Evolutionary conservation across 106 monocot genomes (phyloP).

Genomic region (Chionographis japonica): DNA sequence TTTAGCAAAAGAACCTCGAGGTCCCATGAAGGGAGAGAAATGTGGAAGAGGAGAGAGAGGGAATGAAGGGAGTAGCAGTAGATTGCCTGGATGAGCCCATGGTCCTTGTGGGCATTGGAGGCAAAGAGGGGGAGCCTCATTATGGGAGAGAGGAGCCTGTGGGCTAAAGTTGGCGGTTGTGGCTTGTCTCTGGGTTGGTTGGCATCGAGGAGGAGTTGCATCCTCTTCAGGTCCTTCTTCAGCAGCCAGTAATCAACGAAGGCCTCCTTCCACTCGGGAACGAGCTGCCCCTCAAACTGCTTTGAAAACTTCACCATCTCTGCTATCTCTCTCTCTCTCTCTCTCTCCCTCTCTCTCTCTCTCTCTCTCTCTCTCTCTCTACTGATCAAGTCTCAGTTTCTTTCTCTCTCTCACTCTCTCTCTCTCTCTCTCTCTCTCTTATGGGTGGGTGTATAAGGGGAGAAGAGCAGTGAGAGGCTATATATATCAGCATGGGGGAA

Average conservation of each 20-base stretch:
- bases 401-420: too few species aligned
- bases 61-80: neutral
- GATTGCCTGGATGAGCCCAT: conserved; percentile 69
- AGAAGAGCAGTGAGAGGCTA: conserved; percentile 4
- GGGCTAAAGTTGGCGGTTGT: conserved; percentile 16
- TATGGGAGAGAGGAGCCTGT: conserved; percentile 41
- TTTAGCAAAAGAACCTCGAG: too few species aligned
- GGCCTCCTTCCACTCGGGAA: conserved; percentile 99
- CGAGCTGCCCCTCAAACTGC: conserved; percentile 92
- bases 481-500: conserved; percentile 31
- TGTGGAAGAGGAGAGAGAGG: neutral
- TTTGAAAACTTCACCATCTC: conserved; percentile 97
- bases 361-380: neutral
- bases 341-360: neutral
- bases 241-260: conserved; percentile 95
- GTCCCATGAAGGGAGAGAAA: too few species aligned
- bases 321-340: too few species aligned
- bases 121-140: conserved; percentile 45
- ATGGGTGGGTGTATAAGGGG: conserved; percentile 13
- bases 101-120: conserved; percentile 31
- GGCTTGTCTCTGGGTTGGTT: conserved; percentile 8
- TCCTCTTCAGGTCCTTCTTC: conserved; percentile 88
- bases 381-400: too few species aligned
- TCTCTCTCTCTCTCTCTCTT: neutral
- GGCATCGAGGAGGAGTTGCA: conserved; percentile 28